phyloP scores from a whole-genome alignment of 208 protist genomes.

The Porcisia hertigi region DNA sequence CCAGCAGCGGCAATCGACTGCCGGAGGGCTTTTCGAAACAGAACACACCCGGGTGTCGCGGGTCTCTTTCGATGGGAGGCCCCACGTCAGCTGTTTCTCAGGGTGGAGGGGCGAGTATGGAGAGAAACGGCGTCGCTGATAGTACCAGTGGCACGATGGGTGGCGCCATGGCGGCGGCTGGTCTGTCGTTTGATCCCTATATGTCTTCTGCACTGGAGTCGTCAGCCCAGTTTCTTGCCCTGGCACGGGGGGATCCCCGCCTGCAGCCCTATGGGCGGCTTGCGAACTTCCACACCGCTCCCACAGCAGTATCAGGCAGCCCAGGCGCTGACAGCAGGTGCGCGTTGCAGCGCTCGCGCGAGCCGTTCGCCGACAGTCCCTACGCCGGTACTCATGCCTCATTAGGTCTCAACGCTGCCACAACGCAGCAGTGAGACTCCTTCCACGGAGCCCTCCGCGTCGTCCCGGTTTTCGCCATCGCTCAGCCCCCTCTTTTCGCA shows the following conservation, averaged over 20 bases:
- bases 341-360: conserved; percentile 1
- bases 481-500: neutral
- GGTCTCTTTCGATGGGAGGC: neutral
- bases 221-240: conserved; percentile 20
- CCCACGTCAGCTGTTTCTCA: neutral
- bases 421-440: neutral
- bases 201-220: conserved; percentile 21
- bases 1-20: neutral
- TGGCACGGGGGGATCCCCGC: neutral
- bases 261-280: neutral
- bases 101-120: neutral
- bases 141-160: neutral
- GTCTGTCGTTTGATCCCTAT: neutral
- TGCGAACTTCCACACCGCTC: neutral
- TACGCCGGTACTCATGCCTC: too few species aligned
- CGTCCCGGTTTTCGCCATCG: neutral
- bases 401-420: neutral
- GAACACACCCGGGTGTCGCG: neutral
- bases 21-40: neutral
- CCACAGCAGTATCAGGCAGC: neutral
- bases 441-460: neutral
- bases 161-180: neutral
- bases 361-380: conserved; percentile 17
- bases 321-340: neutral
- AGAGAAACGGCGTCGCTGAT: neutral